Evolutionary conservation across 345 rosid genomes (phyloP).

Genomic region (Orychophragmus violaceus): DNA sequence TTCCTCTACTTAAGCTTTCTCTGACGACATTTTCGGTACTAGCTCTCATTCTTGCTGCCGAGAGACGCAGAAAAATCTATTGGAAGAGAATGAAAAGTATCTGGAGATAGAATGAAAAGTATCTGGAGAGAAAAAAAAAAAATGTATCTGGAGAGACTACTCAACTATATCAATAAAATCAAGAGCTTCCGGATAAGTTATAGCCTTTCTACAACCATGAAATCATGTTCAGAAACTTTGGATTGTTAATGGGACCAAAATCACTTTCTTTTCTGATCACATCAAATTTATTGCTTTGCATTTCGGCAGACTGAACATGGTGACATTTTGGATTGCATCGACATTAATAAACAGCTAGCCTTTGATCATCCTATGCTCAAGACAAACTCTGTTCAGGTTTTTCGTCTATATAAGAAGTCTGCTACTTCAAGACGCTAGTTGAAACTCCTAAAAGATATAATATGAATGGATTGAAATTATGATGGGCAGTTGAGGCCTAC

Average conservation of each 20-base stretch:
- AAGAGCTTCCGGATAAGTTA: conserved; percentile 21
- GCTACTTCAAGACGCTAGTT: background rate
- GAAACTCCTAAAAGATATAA: background rate
- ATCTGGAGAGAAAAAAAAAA: too few relatives aligned
- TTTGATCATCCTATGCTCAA: conserved; percentile 25
- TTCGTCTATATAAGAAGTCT: background rate
- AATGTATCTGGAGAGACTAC: conserved; percentile 12
- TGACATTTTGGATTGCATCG: conserved; percentile 32
- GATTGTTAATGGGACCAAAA: background rate
- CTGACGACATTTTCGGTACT: background rate
- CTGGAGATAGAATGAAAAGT: conserved; percentile 4
- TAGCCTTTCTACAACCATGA: background rate
- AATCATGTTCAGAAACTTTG: background rate
- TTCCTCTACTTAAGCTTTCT: background rate
- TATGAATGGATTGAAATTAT: background rate
- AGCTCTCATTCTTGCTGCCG: background rate
- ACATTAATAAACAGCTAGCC: conserved; percentile 29
- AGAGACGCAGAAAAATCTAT: background rate
- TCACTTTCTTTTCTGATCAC: background rate
- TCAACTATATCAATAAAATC: conserved; percentile 20
- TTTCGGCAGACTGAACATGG: conserved; percentile 23
- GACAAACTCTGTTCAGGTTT: conserved; percentile 27
- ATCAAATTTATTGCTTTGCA: background rate
- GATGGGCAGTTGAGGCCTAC: conserved; percentile 11
- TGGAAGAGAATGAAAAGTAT: conserved; percentile 1